These are phyloP conservation scores for Pterocarpus macrocarpus DNA, from an alignment of 306 rosid genomes.

Conservation along the genomic window DNA sequence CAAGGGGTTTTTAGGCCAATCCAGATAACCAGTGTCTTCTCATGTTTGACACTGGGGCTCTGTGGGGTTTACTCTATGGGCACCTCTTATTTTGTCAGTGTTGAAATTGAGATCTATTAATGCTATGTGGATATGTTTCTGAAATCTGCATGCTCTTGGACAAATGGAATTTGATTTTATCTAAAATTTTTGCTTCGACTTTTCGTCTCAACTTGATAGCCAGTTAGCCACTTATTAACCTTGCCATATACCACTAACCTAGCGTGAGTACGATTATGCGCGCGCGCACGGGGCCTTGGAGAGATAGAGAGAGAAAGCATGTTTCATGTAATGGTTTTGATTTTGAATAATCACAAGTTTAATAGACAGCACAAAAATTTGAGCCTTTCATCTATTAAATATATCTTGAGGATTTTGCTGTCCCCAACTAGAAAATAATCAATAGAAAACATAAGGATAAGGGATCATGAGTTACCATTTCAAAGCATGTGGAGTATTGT, in stretches of 20 bases:
- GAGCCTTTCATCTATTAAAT: neutral
- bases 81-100: neutral
- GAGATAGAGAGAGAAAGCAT: neutral
- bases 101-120: constrained; percentile 2
- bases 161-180: constrained; percentile 5
- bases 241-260: neutral
- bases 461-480: constrained; percentile 6
- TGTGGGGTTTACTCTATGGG: neutral
- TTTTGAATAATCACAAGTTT: neutral
- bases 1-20: constrained; percentile 8
- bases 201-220: constrained; percentile 31
- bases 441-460: constrained; percentile 12
- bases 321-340: neutral
- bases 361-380: neutral
- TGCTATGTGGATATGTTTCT: neutral
- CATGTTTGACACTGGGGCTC: neutral
- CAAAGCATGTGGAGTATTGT: neutral
- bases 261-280: neutral
- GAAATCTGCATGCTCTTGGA: constrained; percentile 1
- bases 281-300: neutral
- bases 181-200: neutral
- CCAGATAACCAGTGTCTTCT: neutral
- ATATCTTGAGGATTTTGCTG: constrained; percentile 6
- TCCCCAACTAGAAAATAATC: neutral
- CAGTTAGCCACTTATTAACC: neutral